phyloP scores from a whole-genome alignment of 805 yeast species.

The Nakazawaea ishiwadae region DNA sequence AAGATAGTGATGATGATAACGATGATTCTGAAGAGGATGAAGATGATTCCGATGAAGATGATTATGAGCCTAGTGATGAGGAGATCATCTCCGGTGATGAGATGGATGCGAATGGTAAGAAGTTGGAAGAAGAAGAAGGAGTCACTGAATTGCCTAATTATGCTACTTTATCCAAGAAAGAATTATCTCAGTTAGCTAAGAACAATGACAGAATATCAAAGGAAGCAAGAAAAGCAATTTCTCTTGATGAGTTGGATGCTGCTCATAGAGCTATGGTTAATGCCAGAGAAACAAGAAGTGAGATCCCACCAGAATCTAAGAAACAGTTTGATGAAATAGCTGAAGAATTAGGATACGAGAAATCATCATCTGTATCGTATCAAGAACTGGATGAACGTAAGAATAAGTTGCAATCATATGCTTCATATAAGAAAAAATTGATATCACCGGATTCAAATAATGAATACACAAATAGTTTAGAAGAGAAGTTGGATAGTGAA shows the following conservation, averaged over 20 bases:
- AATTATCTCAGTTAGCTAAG: conserved; percentile 19
- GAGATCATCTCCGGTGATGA: conserved; percentile 59
- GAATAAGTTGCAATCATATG: conserved; percentile 52
- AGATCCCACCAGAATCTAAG: conserved; percentile 26
- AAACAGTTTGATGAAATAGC: conserved; percentile 26
- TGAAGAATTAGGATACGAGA: conserved; percentile 34
- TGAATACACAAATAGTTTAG: conserved; percentile 58
- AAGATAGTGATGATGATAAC: conserved; percentile 14
- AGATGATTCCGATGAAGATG: conserved; percentile 15
- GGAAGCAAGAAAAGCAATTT: conserved; percentile 45
- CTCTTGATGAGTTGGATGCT: conserved; percentile 52
- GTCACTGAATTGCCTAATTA: conserved; percentile 55
- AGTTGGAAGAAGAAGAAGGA: conserved; percentile 44
- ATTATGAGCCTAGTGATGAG: conserved; percentile 40
- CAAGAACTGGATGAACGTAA: conserved; percentile 45
- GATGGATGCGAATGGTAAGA: conserved; percentile 46
- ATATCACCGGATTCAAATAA: conserved; percentile 52
- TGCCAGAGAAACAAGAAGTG: conserved; percentile 38
- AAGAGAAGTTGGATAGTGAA: conserved; percentile 58
- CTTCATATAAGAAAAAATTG: conserved; percentile 52
- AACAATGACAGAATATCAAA: conserved; percentile 24
- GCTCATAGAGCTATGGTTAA: conserved; percentile 55
- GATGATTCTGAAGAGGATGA: conserved; percentile 15
- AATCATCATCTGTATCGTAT: conserved; percentile 37
- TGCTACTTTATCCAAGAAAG: conserved; percentile 25